These are phyloP conservation scores for Sporodiniella umbellata DNA, from an alignment of 371 early-diverging fungal genomes.

Conservation along the genomic window DNA sequence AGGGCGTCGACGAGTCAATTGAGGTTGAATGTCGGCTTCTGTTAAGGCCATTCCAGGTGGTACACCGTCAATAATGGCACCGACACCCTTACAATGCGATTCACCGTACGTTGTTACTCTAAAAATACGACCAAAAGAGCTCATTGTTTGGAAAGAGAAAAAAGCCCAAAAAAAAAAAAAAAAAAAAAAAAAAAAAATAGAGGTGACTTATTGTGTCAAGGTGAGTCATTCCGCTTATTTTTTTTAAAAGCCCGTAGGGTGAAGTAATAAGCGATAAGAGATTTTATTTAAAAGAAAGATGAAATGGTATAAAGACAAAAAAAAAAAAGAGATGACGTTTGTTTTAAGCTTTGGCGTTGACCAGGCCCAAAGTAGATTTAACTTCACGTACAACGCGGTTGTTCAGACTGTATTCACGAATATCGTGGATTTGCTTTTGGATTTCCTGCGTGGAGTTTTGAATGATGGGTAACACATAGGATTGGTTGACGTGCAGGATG, in stretches of 20 bases:
- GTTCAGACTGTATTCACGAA: constrained; percentile 29
- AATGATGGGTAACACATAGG: constrained; percentile 47
- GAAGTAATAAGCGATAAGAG: neutral
- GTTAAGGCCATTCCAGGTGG: constrained; percentile 92
- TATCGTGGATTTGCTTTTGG: constrained; percentile 36
- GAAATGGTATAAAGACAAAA: neutral
- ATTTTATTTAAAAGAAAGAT: neutral
- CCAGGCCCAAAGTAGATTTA: constrained; percentile 10
- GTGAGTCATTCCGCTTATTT: too few species aligned
- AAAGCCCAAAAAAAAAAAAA: constrained; percentile 8
- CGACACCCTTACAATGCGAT: constrained; percentile 97
- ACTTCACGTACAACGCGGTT: constrained; percentile 19
- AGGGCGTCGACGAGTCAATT: constrained; percentile 89
- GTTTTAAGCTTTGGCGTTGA: constrained; percentile 7
- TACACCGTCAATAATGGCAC: constrained; percentile 94
- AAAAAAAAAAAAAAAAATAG: constrained; percentile 7
- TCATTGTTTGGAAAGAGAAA: constrained; percentile 46
- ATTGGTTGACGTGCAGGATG: constrained; percentile 46
- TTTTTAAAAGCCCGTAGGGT: too few species aligned
- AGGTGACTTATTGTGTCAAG: neutral
- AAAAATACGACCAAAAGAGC: constrained; percentile 75
- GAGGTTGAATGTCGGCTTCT: constrained; percentile 90
- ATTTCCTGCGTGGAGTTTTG: constrained; percentile 44
- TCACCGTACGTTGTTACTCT: constrained; percentile 97
- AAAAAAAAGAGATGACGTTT: neutral